Percentiles rank a stretch among this genome's conserved stretches.
Evolutionary conservation across 805 yeast genomes (phyloP).

Genomic region (Dipodascus albidus): DNA sequence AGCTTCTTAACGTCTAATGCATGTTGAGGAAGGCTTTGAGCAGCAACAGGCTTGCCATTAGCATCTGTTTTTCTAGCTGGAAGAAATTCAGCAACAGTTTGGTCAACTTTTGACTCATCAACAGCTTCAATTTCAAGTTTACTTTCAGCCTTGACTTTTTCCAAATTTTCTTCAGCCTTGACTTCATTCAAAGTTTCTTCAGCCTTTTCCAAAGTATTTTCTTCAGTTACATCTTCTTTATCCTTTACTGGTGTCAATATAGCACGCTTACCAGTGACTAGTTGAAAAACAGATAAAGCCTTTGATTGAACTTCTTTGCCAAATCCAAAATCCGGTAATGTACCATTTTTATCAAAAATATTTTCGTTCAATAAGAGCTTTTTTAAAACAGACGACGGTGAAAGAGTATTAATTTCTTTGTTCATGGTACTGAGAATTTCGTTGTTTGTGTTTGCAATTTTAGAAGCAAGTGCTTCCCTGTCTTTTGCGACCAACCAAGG

Average conservation of each 20-base stretch:
- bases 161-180: neutral
- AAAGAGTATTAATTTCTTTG: slow-evolving; percentile 20
- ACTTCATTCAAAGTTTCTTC: slow-evolving; percentile 5
- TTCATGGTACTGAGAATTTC: slow-evolving; percentile 33
- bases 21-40: slow-evolving; percentile 1
- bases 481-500: slow-evolving; percentile 1
- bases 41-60: slow-evolving; percentile 10
- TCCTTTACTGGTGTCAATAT: slow-evolving; percentile 18
- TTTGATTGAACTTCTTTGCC: slow-evolving; percentile 10
- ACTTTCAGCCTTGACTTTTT: neutral
- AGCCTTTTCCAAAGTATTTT: slow-evolving; percentile 12
- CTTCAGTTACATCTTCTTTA: slow-evolving; percentile 19
- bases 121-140: neutral
- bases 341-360: slow-evolving; percentile 10
- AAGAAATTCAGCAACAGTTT: slow-evolving; percentile 9
- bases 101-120: slow-evolving; percentile 1
- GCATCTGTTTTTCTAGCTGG: slow-evolving; percentile 8
- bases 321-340: slow-evolving; percentile 9
- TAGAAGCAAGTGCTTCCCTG: neutral
- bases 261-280: slow-evolving; percentile 18
- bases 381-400: slow-evolving; percentile 25
- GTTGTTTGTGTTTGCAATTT: slow-evolving; percentile 33
- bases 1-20: slow-evolving; percentile 21
- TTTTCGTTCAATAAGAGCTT: slow-evolving; percentile 16
- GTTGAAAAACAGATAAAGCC: slow-evolving; percentile 13